Evolutionary conservation across 768 basidiomycete species (phyloP).

Genomic region (Boletus rufocinnamomeus): DNA sequence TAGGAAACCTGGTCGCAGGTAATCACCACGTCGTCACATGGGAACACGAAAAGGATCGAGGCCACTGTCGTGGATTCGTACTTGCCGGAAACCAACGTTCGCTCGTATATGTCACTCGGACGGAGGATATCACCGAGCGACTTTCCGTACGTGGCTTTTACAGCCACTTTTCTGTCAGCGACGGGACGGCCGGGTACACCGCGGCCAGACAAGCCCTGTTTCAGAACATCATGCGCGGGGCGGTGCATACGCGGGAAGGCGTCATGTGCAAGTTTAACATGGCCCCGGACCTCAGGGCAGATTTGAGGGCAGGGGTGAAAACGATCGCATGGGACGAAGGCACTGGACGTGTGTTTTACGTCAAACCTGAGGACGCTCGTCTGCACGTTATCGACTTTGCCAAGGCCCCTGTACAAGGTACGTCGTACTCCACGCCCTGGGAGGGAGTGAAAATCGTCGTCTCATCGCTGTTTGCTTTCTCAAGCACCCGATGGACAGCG

Average conservation of each 20-base stretch:
- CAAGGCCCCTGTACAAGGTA: conserved; percentile 37
- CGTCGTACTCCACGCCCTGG: conserved; percentile 5
- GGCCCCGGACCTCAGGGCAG: conserved; percentile 17
- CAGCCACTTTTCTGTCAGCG: conserved; percentile 41
- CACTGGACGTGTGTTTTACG: conserved; percentile 59
- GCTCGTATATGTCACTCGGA: conserved; percentile 32
- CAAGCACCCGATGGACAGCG: conserved; percentile 38
- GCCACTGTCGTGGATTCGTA: conserved; percentile 31
- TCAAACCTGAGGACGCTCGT: conserved; percentile 40
- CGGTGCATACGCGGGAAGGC: conserved; percentile 16
- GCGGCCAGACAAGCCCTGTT: conserved; percentile 21
- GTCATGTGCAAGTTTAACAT: conserved; percentile 31
- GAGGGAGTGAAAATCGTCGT: conserved; percentile 19
- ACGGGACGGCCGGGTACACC: conserved; percentile 27
- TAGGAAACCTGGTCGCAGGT: conserved; percentile 28
- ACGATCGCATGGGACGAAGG: conserved; percentile 67
- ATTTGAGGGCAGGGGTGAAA: conserved; percentile 38
- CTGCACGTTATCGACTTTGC: conserved; percentile 55
- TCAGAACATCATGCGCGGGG: conserved; percentile 26
- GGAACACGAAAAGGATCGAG: conserved; percentile 27
- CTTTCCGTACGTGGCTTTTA: conserved; percentile 35
- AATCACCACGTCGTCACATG: conserved; percentile 31
- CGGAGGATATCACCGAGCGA: conserved; percentile 28
- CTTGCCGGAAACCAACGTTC: conserved; percentile 37
- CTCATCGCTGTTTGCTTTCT: conserved; percentile 27